Evolutionary conservation across 352 stramenopile genomes (phyloP), one percentile per base, ranked within the genome.

Genomic region (Globisporangium nagaii): DNA sequence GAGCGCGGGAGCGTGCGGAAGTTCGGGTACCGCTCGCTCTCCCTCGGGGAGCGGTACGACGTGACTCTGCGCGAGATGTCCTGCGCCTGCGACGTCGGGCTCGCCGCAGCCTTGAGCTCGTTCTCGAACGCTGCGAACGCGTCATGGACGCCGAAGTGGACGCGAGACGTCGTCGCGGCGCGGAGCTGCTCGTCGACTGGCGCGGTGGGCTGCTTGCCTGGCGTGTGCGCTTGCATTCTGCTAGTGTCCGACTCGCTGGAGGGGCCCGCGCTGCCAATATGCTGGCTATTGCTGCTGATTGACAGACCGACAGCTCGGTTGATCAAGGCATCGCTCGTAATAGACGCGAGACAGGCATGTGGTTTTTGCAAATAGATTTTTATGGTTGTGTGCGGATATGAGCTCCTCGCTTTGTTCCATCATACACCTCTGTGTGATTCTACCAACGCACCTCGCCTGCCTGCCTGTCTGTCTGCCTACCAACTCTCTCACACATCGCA

Each of bases 401-500:
- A n/a, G n/a, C n/a, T n/a, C n/a, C n/a, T n/a, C n/a, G n/a, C n/a
- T n/a, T n/a, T n/a, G n/a, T n/a, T n/a, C n/a, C n/a, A n/a, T n/a
- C n/a, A n/a, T n/a, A n/a, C n/a, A n/a, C n/a, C n/a, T n/a, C n/a
- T n/a, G n/a, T n/a, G n/a, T n/a, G n/a, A n/a, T n/a, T n/a, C n/a
- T n/a, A n/a, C n/a, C n/a, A n/a, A n/a, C n/a, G 35, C 35, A 13
- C 13, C 37, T 43, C n/a, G 6, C n/a, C n/a, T 43, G 34, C 32
- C 15, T 37, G 12, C 15, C 11, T 4, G 24, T 30, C n/a, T 11
- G 24, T 48, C 24, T 24, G 13, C 34, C 19, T n/a, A 12, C 12
- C 13, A n/a, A 28, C 40, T 19, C 6, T 12, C 34, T 69, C 67
- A 90, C 55, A 75, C 72, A 30, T 91, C 71, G 58, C 84, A 93